Evolutionary conservation across 148 eudicot genomes (phyloP).

Genomic region (Limonium bicolor): DNA sequence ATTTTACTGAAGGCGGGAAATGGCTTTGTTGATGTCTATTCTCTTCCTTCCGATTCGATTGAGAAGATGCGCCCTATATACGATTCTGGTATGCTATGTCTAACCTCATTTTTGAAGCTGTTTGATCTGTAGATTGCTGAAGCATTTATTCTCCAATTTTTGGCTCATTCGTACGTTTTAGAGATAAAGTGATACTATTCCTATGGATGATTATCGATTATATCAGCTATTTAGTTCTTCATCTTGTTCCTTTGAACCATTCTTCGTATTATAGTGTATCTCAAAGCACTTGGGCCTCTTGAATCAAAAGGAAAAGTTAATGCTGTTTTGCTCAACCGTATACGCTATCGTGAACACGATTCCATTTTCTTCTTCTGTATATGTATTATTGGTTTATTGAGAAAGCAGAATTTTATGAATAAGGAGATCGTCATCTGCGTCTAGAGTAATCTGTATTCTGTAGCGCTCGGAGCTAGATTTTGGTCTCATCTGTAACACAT

Average conservation of each 20-base stretch:
- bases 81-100: slow-evolving; percentile 40
- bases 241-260: not conserved
- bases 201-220: not conserved
- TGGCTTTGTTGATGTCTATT: slow-evolving; percentile 30
- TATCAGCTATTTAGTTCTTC: not conserved
- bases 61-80: slow-evolving; percentile 44
- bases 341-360: too few relatives aligned
- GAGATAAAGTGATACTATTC: not conserved
- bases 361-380: not conserved
- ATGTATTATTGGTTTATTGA: not conserved
- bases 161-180: too few relatives aligned
- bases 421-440: not conserved
- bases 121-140: too few relatives aligned
- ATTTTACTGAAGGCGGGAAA: slow-evolving; percentile 57
- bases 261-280: not conserved
- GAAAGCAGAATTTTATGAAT: not conserved
- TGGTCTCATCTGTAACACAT: not conserved
- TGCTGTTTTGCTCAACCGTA: too few relatives aligned
- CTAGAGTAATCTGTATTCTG: not conserved
- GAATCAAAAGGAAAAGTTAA: too few relatives aligned
- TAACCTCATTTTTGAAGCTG: too few relatives aligned
- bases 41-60: slow-evolving; percentile 50
- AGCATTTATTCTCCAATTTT: not conserved
- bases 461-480: not conserved
- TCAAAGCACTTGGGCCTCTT: too few relatives aligned